Percentiles rank a stretch among this genome's conserved stretches.
Evolutionary conservation across 345 rosid genomes (phyloP).

Genomic region (thale cress (Arabidopsis thaliana)): TAIR10.1 NC_003070.9:22250501-22251000

Average conservation of each 20-base stretch:
- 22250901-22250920: constrained; percentile 1
- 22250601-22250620: not conserved
- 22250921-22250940: constrained; percentile 24
- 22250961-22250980: constrained; percentile 1
- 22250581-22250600: constrained; percentile 1
- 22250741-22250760: constrained; percentile 7
- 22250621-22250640: constrained; percentile 19
- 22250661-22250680: constrained; percentile 19
- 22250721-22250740: constrained; percentile 3
- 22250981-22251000: constrained; percentile 41
- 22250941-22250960: constrained; percentile 12
- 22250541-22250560: constrained; percentile 1
- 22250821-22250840: not conserved
- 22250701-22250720: constrained; percentile 41
- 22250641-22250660: constrained; percentile 15
- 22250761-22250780: not conserved
- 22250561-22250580: not conserved
- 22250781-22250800: constrained; percentile 6
- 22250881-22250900: not conserved
- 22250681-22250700: constrained; percentile 33
- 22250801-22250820: constrained; percentile 1
- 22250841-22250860: not conserved
- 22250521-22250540: constrained; percentile 1
- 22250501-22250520: constrained; percentile 3
- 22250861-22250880: not conserved